Evolutionary conservation across 1,139 yeast species (phyloP).

Genomic region (Ashbya aceris): DNA sequence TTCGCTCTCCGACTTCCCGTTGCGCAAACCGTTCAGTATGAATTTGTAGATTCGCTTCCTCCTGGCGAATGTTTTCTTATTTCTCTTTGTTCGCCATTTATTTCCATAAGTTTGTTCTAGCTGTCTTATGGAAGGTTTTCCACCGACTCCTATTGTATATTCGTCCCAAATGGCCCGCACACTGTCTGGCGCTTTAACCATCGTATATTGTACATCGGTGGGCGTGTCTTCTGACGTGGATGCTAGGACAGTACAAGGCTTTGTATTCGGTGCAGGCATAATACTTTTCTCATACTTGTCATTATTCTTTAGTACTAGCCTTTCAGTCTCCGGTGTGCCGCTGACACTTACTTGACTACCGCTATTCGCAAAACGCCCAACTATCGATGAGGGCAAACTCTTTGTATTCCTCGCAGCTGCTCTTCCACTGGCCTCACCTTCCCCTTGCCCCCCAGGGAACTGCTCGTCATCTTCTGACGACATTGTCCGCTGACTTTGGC

Average conservation of each 20-base stretch:
- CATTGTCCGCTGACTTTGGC: constrained; percentile 4
- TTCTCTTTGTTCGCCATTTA: constrained; percentile 30
- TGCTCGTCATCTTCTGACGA: constrained; percentile 5
- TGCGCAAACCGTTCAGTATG: constrained; percentile 29
- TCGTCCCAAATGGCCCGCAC: constrained; percentile 32
- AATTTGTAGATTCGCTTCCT: constrained; percentile 31
- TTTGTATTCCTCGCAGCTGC: constrained; percentile 4
- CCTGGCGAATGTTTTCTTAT: constrained; percentile 29
- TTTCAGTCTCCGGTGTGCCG: constrained; percentile 1
- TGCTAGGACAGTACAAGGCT: background rate
- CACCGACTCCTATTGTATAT: constrained; percentile 29
- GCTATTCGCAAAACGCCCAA: constrained; percentile 1
- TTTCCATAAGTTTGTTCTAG: constrained; percentile 31
- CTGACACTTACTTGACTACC: constrained; percentile 3
- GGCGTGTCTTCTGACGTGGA: constrained; percentile 8
- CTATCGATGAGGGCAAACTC: constrained; percentile 2
- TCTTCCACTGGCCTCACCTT: constrained; percentile 8
- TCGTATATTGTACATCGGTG: constrained; percentile 17
- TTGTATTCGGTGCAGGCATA: background rate
- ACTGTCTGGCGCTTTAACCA: constrained; percentile 29
- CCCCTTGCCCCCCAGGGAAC: constrained; percentile 8
- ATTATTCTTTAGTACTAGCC: background rate
- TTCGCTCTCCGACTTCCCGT: constrained; percentile 29
- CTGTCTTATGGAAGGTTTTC: constrained; percentile 29
- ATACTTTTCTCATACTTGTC: background rate